Percentiles rank a stretch among this genome's conserved stretches.
Conservation (phyloP, 2,329 filamentous ascomycete species). For the Esteya vermicola region DNA sequence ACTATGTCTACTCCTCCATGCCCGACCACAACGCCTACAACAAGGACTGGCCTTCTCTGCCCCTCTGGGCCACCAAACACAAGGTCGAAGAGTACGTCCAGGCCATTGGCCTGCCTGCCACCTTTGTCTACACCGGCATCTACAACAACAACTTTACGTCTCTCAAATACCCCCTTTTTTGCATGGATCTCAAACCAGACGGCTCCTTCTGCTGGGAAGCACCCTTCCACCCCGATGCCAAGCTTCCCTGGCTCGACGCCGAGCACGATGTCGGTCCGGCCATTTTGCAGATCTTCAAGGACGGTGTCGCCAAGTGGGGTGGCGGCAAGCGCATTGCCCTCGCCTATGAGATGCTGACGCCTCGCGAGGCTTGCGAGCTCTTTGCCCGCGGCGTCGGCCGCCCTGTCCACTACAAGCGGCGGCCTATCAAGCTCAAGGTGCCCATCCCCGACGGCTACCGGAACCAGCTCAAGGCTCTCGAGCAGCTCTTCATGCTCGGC, state of each 20-base stretch:
- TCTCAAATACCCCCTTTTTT: slow-evolving; percentile 82
- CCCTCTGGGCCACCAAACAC: slow-evolving; percentile 86
- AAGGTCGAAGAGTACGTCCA: slow-evolving; percentile 84
- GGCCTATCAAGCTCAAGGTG: slow-evolving; percentile 71
- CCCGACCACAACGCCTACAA: slow-evolving; percentile 80
- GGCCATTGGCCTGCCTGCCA: slow-evolving; percentile 68
- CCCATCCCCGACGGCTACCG: slow-evolving; percentile 79
- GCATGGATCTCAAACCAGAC: slow-evolving; percentile 76
- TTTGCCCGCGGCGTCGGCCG: slow-evolving; percentile 69
- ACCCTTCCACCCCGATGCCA: slow-evolving; percentile 79
- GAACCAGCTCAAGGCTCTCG: slow-evolving; percentile 63
- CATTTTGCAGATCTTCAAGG: slow-evolving; percentile 87
- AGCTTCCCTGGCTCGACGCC: slow-evolving; percentile 87
- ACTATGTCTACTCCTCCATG: slow-evolving; percentile 96
- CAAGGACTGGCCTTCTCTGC: slow-evolving; percentile 63
- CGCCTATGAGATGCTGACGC: slow-evolving; percentile 80
- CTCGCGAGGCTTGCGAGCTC: slow-evolving; percentile 63
- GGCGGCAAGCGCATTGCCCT: slow-evolving; percentile 59
- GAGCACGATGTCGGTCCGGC: slow-evolving; percentile 93
- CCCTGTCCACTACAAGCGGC: slow-evolving; percentile 63
- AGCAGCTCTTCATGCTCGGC: slow-evolving; percentile 40
- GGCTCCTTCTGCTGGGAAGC: slow-evolving; percentile 87
- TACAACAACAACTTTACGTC: slow-evolving; percentile 99
- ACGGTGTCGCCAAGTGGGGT: slow-evolving; percentile 78
- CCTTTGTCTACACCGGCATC: slow-evolving; percentile 91